Conservation (phyloP, 306 rosid species). For the Dalbergia oliveri region DNA sequence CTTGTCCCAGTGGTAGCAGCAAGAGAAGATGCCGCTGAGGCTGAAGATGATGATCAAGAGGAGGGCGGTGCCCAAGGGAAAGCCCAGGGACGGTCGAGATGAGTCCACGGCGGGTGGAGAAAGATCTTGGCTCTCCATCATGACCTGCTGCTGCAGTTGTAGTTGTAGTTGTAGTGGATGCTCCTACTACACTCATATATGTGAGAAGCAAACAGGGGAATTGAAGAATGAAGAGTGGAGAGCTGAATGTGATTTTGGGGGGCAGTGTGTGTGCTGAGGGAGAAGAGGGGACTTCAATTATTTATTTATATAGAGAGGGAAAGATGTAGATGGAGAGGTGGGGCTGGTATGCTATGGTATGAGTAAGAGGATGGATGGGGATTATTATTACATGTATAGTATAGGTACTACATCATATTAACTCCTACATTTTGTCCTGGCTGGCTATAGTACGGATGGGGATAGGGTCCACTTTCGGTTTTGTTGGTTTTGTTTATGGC, state of each 20-base stretch:
- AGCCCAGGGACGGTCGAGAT: conserved; percentile 93
- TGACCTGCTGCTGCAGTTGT: neutral
- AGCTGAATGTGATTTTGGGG: neutral
- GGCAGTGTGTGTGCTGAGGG: neutral
- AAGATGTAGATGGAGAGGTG: conserved; percentile 1
- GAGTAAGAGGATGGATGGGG: conserved; percentile 13
- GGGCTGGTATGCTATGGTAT: neutral
- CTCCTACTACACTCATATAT: conserved; percentile 61
- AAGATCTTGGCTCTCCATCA: conserved; percentile 75
- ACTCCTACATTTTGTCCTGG: too few species aligned
- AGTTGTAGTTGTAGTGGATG: neutral
- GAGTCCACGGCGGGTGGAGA: conserved; percentile 81
- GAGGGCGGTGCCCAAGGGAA: conserved; percentile 96
- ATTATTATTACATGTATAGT: too few species aligned
- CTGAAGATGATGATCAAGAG: conserved; percentile 86
- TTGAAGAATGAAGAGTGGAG: neutral
- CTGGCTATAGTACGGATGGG: too few species aligned
- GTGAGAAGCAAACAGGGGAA: neutral
- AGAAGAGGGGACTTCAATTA: neutral
- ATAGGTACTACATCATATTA: too few species aligned
- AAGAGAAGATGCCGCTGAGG: conserved; percentile 93
- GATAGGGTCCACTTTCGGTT: too few species aligned
- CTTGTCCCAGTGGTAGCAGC: conserved; percentile 98
- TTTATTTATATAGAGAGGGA: neutral
- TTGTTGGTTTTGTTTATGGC: too few species aligned